A percentile compares a stretch with the other conserved stretches of the same genome.
phyloP scores from a whole-genome alignment of 768 basidiomycete genomes.

The Leccinum arenicola region DNA sequence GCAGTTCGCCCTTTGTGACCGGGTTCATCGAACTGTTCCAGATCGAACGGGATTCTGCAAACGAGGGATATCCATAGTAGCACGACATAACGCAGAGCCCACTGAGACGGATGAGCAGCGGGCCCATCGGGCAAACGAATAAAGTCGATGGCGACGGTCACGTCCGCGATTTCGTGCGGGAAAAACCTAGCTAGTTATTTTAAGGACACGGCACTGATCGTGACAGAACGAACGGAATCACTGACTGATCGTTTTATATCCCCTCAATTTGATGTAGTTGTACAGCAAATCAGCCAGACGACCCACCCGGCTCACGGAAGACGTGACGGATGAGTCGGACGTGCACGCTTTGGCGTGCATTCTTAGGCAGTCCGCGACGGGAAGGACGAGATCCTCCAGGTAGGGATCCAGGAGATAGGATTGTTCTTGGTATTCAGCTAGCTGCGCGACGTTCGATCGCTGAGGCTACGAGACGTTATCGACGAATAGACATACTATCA shows the following conservation, averaged over 20 bases:
- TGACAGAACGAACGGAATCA: slow-evolving; percentile 16
- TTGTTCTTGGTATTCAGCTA: slow-evolving; percentile 90
- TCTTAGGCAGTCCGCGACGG: slow-evolving; percentile 67
- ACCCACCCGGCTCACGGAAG: slow-evolving; percentile 41
- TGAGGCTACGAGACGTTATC: slow-evolving; percentile 1
- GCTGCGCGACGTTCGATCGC: slow-evolving; percentile 41
- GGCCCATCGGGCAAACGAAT: slow-evolving; percentile 48
- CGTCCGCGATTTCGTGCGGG: slow-evolving; percentile 85
- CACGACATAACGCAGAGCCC: slow-evolving; percentile 81
- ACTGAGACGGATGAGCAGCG: slow-evolving; percentile 45
- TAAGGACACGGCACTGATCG: slow-evolving; percentile 15
- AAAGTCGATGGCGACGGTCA: slow-evolving; percentile 70
- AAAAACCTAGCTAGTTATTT: slow-evolving; percentile 76
- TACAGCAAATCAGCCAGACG: slow-evolving; percentile 67
- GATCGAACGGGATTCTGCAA: slow-evolving; percentile 90
- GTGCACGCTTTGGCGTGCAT: slow-evolving; percentile 45
- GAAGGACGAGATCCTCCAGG: slow-evolving; percentile 74
- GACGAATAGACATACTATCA: slow-evolving; percentile 46
- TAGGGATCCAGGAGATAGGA: slow-evolving; percentile 89
- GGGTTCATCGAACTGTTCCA: slow-evolving; percentile 77
- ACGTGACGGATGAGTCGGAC: slow-evolving; percentile 20
- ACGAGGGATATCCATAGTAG: slow-evolving; percentile 94
- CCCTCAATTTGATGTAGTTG: slow-evolving; percentile 81
- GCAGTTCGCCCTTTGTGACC: slow-evolving; percentile 54
- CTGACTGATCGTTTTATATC: slow-evolving; percentile 89